A percentile compares a stretch with the other conserved stretches of the same genome.
Conservation (phyloP, 768 basidiomycete species). For the Trametes villosa region DNA sequence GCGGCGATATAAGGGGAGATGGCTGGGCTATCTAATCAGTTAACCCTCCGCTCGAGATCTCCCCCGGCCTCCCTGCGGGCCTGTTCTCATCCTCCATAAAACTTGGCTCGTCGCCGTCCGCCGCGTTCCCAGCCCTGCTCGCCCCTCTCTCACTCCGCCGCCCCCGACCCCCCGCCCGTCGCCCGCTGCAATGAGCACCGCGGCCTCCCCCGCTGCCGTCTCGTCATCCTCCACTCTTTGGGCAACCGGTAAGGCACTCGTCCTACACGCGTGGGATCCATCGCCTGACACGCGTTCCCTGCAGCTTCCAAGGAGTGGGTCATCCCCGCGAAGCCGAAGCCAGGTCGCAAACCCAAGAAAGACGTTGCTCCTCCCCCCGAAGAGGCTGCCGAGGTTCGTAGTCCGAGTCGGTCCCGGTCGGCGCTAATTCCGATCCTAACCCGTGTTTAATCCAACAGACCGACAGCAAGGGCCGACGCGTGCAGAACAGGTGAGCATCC, state of each 20-base stretch:
- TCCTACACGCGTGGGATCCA: conserved; percentile 9
- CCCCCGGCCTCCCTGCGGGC: conserved; percentile 10
- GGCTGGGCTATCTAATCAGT: conserved; percentile 56
- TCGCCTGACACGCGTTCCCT: conserved; percentile 12
- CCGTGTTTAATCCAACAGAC: conserved; percentile 26
- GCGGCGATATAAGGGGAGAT: conserved; percentile 25
- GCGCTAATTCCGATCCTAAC: conserved; percentile 17
- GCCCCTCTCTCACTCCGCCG: conserved; percentile 9
- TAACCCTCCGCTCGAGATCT: conserved; percentile 35
- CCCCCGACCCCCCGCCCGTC: conserved; percentile 10
- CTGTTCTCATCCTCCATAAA: conserved; percentile 28
- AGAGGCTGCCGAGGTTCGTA: conserved; percentile 55
- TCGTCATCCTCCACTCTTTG: conserved; percentile 65
- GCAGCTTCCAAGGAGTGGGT: conserved; percentile 90
- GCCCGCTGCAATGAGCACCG: conserved; percentile 29
- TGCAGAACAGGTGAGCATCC: conserved; percentile 69
- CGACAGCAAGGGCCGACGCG: conserved; percentile 67
- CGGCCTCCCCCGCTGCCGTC: conserved; percentile 38
- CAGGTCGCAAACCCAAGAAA: conserved; percentile 87
- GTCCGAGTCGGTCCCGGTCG: conserved; percentile 6
- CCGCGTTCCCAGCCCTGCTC: conserved; percentile 30
- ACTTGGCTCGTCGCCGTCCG: conserved; percentile 32
- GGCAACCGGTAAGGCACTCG: conserved; percentile 64
- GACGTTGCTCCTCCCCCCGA: conserved; percentile 46
- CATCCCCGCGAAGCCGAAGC: conserved; percentile 84